Evolutionary conservation across 1,139 yeast genomes (phyloP), one percentile per base, ranked within the genome.

Genomic region (Geotrichum aggregatum): DNA sequence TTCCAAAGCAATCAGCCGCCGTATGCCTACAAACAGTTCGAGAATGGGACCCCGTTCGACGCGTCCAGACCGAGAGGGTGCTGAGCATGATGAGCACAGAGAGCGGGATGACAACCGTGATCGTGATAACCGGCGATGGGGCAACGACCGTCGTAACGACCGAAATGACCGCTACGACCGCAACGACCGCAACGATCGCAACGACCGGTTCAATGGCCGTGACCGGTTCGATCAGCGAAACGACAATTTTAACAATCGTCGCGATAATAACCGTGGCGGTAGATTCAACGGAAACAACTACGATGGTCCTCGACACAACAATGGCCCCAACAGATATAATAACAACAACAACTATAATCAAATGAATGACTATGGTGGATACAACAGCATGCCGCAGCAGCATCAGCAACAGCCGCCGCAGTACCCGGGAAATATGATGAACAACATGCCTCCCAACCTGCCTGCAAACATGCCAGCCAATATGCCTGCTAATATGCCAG

Each of bases 11-110:
- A 88, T 88, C 72, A 59, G 64, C 46, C 59, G 59, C 44, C 56
- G 66, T 34, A 61, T 64, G 66, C 67, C 68, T n/a, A 61, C 65
- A n/a, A 65, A 87, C 66, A 82, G 88, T n/a, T 80, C 89, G 6
- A 79, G 87, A 71, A 84, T 84, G 66, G 95, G 95, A 4, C 95
- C 95, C 35, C 80, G 84, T 65, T 84, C 94, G 1, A 84, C 84
- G 3, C 50, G 58, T 30, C 51, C 55, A 28, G 60, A 57, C 47
- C 35, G 49, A 10, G 50, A 48, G 2, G 35, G 40, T 2, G 38
- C 21, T 49, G 36, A 18, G 4, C 47, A 39, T 49, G 57, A 53
- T 26, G 43, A 35, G n/a, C 38, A 50, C 36, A 45, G 45, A 33
- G n/a, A n/a, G n/a, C n/a, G n/a, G n/a, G n/a, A n/a, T n/a, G n/a